Conservation (phyloP, 192 early-diverging fungal genomes). For the Funneliformis mosseae region DNA sequence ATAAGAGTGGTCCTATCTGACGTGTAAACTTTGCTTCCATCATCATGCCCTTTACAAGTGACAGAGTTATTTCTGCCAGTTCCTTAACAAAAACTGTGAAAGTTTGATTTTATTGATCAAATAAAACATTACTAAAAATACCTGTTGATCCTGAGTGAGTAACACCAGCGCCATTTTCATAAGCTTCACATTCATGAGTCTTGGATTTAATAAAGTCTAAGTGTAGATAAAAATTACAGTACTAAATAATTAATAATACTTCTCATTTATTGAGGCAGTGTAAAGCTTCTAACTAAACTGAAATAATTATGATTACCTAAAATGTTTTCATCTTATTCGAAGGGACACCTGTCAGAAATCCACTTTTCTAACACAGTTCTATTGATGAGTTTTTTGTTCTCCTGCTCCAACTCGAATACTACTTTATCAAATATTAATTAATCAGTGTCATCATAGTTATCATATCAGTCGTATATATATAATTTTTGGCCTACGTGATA, state of each 20-base stretch:
- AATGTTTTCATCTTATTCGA: neutral
- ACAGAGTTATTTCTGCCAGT: neutral
- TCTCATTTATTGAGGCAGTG: neutral
- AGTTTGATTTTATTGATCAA: conserved; percentile 11
- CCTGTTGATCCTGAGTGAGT: neutral
- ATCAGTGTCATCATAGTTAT: no score
- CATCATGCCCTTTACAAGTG: neutral
- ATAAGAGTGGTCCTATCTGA: neutral
- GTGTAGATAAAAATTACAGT: conserved; percentile 8
- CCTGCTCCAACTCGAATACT: neutral
- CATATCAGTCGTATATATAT: no score
- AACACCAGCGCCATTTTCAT: neutral
- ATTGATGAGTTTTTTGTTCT: neutral
- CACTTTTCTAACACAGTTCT: neutral
- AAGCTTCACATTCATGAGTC: neutral
- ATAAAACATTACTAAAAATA: neutral
- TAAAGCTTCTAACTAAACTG: neutral
- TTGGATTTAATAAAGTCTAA: neutral
- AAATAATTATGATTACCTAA: neutral
- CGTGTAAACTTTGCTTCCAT: neutral
- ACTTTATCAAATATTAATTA: neutral
- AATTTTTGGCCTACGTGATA: no score
- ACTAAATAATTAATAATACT: conserved; percentile 1
- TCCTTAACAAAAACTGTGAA: conserved; percentile 3
- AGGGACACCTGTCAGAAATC: neutral